Evolutionary conservation across 345 rosid species (phyloP), one percentile per base, ranked within the genome.

Genomic region (Fremontodendron californicum): DNA sequence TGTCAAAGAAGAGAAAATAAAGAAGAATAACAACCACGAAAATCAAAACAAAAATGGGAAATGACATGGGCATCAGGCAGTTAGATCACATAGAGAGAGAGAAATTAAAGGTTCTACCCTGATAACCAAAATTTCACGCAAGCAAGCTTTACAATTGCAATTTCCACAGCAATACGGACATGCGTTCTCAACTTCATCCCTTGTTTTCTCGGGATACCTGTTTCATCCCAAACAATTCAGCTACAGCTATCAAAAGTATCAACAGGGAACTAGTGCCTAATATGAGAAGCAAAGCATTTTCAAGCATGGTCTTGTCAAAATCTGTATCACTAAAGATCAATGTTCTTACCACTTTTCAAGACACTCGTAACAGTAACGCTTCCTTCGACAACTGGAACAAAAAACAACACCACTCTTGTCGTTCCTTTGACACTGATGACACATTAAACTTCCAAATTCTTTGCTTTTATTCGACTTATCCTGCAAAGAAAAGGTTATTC

Each of bases 141-240:
- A 83, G 85, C 91, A 88, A 29, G 77, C 48, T 80, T 86, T 85
- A 79, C 89, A 88, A 81, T 86, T 88, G 75, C 91, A 88, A 80
- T 86, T 80, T 72, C 86, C 83, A 9, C 80, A 55, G 49, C 91
- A 88, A 76, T 78, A 88, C 2, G 91, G 91, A 71, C 91, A 88
- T 21, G 79, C 87, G 45, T 57, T 72, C 75, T 65, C 82, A 42
- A 85, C 35, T 31, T 86, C 86, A 37, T 86, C 85, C 60, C 75
- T 78, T 62, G 84, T 83, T 83, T 79, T 83, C 77, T 74, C 83
- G 0, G 91, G 86, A 74, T 88, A 88, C 91, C 91, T 88, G 78
- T 57, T 71, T 70, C 74, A 48, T 49, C 73, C 40, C 57, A 70
- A 31, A 73, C 72, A 75, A 58, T 61, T 80, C 69, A 75, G 57